Percentiles rank a stretch among this genome's conserved stretches.
phyloP scores from a whole-genome alignment of 1,284 basidiomycete genomes.

The Cryptococcus sp. region DNA sequence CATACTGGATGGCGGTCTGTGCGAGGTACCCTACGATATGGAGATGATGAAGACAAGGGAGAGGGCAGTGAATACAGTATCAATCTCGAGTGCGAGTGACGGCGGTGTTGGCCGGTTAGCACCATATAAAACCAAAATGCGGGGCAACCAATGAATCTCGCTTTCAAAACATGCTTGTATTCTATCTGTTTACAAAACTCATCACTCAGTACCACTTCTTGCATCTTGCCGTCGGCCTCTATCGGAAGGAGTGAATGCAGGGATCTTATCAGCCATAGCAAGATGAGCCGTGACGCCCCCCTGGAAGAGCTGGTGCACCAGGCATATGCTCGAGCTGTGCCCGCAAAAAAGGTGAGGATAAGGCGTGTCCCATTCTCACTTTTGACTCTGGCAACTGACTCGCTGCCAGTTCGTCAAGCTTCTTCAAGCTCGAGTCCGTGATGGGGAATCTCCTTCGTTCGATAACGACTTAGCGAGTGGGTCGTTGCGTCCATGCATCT shows the following conservation, averaged over 20 bases:
- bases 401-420: slow-evolving; percentile 23
- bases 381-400: not conserved
- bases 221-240: not conserved
- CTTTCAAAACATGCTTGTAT: too few relatives aligned
- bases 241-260: not conserved
- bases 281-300: slow-evolving; percentile 15
- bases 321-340: slow-evolving; percentile 22
- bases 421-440: slow-evolving; percentile 8
- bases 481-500: slow-evolving; percentile 4
- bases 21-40: not conserved
- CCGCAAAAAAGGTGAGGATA: slow-evolving; percentile 14
- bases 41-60: slow-evolving; percentile 1
- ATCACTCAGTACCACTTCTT: too few relatives aligned
- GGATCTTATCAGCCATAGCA: not conserved
- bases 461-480: slow-evolving; percentile 8
- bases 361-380: too few relatives aligned
- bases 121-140: not conserved
- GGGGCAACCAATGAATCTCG: not conserved
- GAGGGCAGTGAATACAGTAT: not conserved
- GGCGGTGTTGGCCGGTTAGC: not conserved
- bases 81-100: not conserved
- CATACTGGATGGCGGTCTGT: slow-evolving; percentile 24
- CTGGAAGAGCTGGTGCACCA: slow-evolving; percentile 15
- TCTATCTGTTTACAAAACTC: too few relatives aligned
- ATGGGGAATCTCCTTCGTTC: not conserved